These are phyloP conservation scores for Blastobotrys apis DNA, from an alignment of 1,139 yeast species.

Conservation along the genomic window DNA sequence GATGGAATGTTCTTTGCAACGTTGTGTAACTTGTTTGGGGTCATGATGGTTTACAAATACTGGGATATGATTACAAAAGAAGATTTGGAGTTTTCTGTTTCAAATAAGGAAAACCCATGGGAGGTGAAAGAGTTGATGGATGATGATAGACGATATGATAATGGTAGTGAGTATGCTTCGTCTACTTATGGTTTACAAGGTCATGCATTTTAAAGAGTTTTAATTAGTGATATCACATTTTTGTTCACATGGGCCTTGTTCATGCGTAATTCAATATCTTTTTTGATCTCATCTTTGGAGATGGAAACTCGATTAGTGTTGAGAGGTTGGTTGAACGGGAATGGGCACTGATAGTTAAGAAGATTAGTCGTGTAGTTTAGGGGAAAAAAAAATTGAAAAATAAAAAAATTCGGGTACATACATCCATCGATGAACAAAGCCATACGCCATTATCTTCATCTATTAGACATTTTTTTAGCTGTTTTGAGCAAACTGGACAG, in stretches of 20 bases:
- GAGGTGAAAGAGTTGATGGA: conserved; percentile 49
- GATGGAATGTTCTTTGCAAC: conserved; percentile 89
- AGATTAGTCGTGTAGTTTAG: conserved; percentile 16
- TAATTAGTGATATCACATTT: conserved; percentile 14
- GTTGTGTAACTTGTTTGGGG: conserved; percentile 68
- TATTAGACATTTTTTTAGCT: conserved; percentile 34
- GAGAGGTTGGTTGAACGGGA: conserved; percentile 32
- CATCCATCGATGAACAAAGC: conserved; percentile 28
- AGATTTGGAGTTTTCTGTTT: conserved; percentile 87
- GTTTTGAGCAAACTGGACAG: conserved; percentile 34
- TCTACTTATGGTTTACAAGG: conserved; percentile 28
- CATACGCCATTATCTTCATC: conserved; percentile 34
- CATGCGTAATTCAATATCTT: conserved; percentile 23
- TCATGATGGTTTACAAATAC: conserved; percentile 92
- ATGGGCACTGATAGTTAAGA: conserved; percentile 28
- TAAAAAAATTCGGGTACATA: conserved; percentile 15
- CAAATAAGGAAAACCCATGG: conserved; percentile 45
- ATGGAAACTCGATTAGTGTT: conserved; percentile 16
- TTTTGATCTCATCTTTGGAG: conserved; percentile 19
- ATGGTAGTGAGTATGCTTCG: conserved; percentile 37
- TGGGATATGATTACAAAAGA: conserved; percentile 98
- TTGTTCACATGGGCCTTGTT: conserved; percentile 18
- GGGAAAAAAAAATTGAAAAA: too few relatives aligned
- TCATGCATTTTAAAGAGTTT: conserved; percentile 20
- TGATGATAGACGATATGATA: conserved; percentile 40